phyloP scores from a whole-genome alignment of 331 rosid species.

The Malus hybrid region DNA sequence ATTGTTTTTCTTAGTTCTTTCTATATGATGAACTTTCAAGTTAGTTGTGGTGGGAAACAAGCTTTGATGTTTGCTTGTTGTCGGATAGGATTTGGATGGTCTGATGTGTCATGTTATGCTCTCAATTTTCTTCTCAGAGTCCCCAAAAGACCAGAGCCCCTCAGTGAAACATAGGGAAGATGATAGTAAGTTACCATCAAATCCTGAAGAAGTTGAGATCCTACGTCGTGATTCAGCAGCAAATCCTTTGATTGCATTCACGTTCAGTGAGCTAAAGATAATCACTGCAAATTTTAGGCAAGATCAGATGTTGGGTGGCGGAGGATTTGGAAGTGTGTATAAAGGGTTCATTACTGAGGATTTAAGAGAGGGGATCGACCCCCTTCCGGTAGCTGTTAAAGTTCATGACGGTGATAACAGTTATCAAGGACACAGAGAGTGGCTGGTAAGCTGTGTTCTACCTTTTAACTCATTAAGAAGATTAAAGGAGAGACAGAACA shows the following conservation, averaged over 20 bases:
- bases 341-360: conserved; percentile 84
- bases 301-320: conserved; percentile 81
- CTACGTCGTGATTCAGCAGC: conserved; percentile 74
- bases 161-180: conserved; percentile 36
- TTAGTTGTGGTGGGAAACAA: not conserved
- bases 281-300: conserved; percentile 77
- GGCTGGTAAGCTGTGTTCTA: conserved; percentile 71
- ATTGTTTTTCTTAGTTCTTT: not conserved
- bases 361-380: conserved; percentile 54
- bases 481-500: not conserved
- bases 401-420: conserved; percentile 97
- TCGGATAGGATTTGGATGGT: not conserved
- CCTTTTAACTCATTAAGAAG: not conserved
- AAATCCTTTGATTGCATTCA: conserved; percentile 80
- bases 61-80: too few species aligned
- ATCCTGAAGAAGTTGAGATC: conserved; percentile 92
- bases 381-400: conserved; percentile 84
- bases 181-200: conserved; percentile 63
- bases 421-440: conserved; percentile 96
- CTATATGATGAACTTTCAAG: not conserved
- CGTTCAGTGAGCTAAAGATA: conserved; percentile 58
- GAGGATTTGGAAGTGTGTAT: conserved; percentile 97
- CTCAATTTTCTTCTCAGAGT: conserved; percentile 35
- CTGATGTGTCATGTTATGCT: not conserved
- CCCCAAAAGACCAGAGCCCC: conserved; percentile 46